phyloP scores from a whole-genome alignment of 169 alveolate genomes.

The Perkinsus olseni region DNA sequence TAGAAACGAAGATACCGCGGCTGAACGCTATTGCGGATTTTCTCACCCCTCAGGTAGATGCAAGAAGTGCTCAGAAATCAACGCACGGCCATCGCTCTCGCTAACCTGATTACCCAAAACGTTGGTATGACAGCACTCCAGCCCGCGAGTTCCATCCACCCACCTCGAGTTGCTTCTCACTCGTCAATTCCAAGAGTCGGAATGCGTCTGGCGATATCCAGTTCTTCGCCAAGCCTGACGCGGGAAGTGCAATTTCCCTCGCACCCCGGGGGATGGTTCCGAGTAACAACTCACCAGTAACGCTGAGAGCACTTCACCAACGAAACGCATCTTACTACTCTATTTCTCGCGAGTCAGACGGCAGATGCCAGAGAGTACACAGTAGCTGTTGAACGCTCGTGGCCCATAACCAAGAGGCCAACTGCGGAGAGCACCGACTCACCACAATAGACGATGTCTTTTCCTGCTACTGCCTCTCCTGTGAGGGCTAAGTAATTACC shows the following conservation, averaged over 20 bases:
- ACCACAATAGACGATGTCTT: background rate
- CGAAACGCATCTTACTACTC: too few relatives aligned
- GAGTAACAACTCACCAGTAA: too few relatives aligned
- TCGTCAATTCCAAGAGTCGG: background rate
- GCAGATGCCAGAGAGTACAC: too few relatives aligned
- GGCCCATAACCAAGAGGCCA: too few relatives aligned
- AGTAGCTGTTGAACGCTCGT: too few relatives aligned
- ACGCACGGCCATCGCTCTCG: background rate
- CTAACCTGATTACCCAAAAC: background rate
- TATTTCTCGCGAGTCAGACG: too few relatives aligned
- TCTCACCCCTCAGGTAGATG: background rate
- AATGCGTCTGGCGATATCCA: background rate
- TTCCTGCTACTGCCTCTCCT: background rate
- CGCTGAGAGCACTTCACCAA: too few relatives aligned
- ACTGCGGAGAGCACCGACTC: background rate
- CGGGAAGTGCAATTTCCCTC: too few relatives aligned
- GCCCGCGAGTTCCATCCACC: background rate
- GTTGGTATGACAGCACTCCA: background rate
- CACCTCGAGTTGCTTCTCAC: background rate
- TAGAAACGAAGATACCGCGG: background rate
- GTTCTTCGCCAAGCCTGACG: background rate
- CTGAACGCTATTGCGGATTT: background rate
- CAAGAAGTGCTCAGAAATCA: background rate
- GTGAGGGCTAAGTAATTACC: background rate
- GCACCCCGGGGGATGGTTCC: too few relatives aligned